Evolutionary conservation across 179 eudicot species (phyloP).

Genomic region (Silene vulgaris): DNA sequence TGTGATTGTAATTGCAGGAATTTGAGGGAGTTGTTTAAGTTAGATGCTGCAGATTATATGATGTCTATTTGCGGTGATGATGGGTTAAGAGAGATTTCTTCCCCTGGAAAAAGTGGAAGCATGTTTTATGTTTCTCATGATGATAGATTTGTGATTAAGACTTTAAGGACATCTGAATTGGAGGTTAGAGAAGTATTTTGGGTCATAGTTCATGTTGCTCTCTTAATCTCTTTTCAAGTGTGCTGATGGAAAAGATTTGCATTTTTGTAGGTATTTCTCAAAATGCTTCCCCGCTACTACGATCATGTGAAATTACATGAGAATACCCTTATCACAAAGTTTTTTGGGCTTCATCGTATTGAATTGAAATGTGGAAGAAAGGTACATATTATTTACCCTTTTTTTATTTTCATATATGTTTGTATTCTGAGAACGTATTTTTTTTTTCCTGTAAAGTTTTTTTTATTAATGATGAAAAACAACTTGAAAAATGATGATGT

Average conservation of each 20-base stretch:
- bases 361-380: constrained; percentile 55
- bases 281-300: constrained; percentile 88
- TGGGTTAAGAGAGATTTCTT: constrained; percentile 74
- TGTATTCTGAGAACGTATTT: not conserved
- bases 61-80: constrained; percentile 96
- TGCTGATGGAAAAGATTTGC: constrained; percentile 2
- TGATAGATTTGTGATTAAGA: constrained; percentile 84
- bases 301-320: constrained; percentile 63
- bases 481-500: not conserved
- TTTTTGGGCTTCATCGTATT: constrained; percentile 84
- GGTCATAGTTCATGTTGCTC: constrained; percentile 5
- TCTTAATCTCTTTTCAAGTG: not conserved
- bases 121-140: constrained; percentile 77
- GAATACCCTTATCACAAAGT: constrained; percentile 85
- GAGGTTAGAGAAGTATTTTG: constrained; percentile 45
- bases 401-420: constrained; percentile 19
- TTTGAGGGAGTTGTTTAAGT: constrained; percentile 86
- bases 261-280: constrained; percentile 61
- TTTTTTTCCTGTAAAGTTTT: not conserved
- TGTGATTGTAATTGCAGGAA: constrained; percentile 46
- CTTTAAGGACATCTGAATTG: constrained; percentile 59
- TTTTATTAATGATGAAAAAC: not conserved
- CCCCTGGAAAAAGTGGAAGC: constrained; percentile 97
- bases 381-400: constrained; percentile 40
- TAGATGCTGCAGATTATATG: constrained; percentile 94